A percentile compares a stretch with the other conserved stretches of the same genome.
Evolutionary conservation across 2,329 filamentous ascomycete species (phyloP).

Genomic region (Aspergillus fructus): DNA sequence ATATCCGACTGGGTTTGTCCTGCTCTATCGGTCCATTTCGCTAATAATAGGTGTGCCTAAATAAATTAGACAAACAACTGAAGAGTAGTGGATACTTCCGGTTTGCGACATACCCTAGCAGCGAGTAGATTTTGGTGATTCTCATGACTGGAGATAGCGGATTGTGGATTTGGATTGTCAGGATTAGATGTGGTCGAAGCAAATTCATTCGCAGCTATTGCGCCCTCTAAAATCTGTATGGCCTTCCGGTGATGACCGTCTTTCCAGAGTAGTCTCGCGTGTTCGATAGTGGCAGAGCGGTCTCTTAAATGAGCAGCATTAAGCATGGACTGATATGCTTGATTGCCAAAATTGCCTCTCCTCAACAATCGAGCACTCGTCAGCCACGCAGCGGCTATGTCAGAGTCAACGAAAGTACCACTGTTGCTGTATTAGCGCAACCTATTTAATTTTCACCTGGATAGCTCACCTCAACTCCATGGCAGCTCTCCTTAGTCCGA

Average conservation of each 20-base stretch:
- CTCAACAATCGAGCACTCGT: conserved; percentile 80
- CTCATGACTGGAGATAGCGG: conserved; percentile 40
- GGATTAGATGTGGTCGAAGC: conserved; percentile 47
- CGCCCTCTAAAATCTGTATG: conserved; percentile 84
- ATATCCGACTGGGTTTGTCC: conserved; percentile 85
- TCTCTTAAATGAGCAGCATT: conserved; percentile 84
- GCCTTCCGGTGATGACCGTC: conserved; percentile 92
- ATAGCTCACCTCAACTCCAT: conserved; percentile 67
- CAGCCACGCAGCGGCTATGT: conserved; percentile 83
- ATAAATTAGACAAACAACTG: conserved; percentile 7
- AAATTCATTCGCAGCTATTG: conserved; percentile 80
- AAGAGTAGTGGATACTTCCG: background rate
- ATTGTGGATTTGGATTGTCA: conserved; percentile 34
- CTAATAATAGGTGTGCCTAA: conserved; percentile 79
- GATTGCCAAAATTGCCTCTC: conserved; percentile 78
- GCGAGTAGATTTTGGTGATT: conserved; percentile 53
- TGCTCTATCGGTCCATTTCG: conserved; percentile 95
- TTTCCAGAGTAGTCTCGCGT: conserved; percentile 88
- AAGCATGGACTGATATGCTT: conserved; percentile 90
- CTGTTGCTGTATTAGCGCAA: conserved; percentile 29
- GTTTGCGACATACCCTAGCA: conserved; percentile 37
- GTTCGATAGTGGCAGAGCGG: conserved; percentile 86
- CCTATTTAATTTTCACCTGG: background rate
- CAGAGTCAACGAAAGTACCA: conserved; percentile 63
- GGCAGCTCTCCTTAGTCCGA: conserved; percentile 79